A percentile compares a stretch with the other conserved stretches of the same genome.
These are phyloP conservation scores for Thecaphora thlaspeos DNA, from an alignment of 1,284 basidiomycete species.

Conservation along the genomic window DNA sequence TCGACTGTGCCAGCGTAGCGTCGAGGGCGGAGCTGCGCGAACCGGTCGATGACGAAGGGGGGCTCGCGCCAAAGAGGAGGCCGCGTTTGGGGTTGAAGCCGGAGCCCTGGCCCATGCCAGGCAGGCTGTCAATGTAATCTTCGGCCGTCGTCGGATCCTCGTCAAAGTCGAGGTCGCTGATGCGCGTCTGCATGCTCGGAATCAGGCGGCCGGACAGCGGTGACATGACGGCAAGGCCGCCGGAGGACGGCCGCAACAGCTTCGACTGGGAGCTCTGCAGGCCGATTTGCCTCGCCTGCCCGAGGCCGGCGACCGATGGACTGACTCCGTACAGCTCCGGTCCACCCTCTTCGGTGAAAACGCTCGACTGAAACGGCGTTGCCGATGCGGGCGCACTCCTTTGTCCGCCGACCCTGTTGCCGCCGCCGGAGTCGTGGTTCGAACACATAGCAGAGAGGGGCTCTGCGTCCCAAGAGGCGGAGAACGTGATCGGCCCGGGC, in stretches of 20 bases:
- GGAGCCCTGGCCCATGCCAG: slow-evolving; percentile 10
- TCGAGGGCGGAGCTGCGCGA: slow-evolving; percentile 12
- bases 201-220: slow-evolving; percentile 32
- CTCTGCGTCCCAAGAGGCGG: slow-evolving; percentile 27
- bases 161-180: slow-evolving; percentile 37
- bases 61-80: slow-evolving; percentile 22
- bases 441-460: slow-evolving; percentile 5
- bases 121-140: slow-evolving; percentile 15
- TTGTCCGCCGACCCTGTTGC: too few species aligned
- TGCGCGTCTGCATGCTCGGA: slow-evolving; percentile 17
- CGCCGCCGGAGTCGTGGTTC: too few species aligned
- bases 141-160: slow-evolving; percentile 7
- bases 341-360: slow-evolving; percentile 17
- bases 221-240: slow-evolving; percentile 29
- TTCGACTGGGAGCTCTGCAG: slow-evolving; percentile 18
- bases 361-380: too few species aligned
- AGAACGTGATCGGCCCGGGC: slow-evolving; percentile 32
- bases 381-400: too few species aligned
- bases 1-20: slow-evolving; percentile 26
- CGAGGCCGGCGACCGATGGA: slow-evolving; percentile 30
- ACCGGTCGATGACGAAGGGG: neutral
- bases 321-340: slow-evolving; percentile 35
- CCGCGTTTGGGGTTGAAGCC: slow-evolving; percentile 33
- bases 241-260: slow-evolving; percentile 27
- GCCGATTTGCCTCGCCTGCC: slow-evolving; percentile 18